Base-by-base conservation (phyloP, 768 basidiomycete species). In the Cubamyces lactineus region DNA sequence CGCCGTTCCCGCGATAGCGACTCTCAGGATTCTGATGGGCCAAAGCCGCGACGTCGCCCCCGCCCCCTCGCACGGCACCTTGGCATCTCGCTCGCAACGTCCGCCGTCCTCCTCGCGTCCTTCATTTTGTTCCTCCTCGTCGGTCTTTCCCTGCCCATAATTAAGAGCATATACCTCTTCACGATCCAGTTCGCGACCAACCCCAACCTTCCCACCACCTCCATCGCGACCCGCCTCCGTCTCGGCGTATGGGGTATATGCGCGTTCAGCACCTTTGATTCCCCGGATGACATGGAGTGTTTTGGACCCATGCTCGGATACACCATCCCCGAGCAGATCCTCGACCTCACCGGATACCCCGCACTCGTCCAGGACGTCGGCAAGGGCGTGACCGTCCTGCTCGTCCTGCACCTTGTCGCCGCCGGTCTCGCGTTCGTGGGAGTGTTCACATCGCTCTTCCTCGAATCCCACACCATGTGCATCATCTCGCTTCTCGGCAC, bases 241-340 rank as follows among this genome's bases (percentile, higher is more conserved):
- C 88, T 93, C 63, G 93, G 93, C 3, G 87, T 93, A 5, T 94
- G 92, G 88, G 93, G 93, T 0, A 79, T 87, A 39, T 95, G 93
- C 73, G 86, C 86, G 0, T 74, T 74, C n/a, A 74, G 72, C 68
- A 67, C 53, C 24, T 60, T 75, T 40, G 67, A 80, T 64, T 8
- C 40, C 41, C 72, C 72, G 45, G 80, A 80, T 63, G 60, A 76
- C 40, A 81, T 79, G 1, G 55, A 74, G 28, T 94, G 92, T 70
- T 78, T 82, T 23, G 83, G 84, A 12, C 88, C 89, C 3, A 72
- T 76, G 57, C 80, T 94, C 1, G 91, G 92, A 2, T 95, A 94
- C 70, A 77, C 77, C 17, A 78, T 94, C 38, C 86, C 77, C 46
- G 53, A 72, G 8, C 61, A 64, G 15, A 71, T 84, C 19, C 62